These are phyloP conservation scores for Sergeia podlipaevii DNA, from an alignment of 208 protist species.

Conservation along the genomic window DNA sequence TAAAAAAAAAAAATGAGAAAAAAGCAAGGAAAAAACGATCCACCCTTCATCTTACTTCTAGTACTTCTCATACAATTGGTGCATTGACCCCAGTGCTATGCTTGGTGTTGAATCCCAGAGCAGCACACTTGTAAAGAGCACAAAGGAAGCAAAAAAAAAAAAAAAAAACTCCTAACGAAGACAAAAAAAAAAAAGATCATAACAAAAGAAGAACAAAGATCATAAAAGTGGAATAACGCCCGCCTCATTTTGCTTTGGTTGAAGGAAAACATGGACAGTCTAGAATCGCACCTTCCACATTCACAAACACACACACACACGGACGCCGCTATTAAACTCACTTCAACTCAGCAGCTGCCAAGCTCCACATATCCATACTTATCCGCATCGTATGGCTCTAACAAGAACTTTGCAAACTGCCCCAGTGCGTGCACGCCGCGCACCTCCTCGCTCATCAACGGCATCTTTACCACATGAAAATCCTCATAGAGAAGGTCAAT, in stretches of 20 bases:
- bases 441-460: conserved; percentile 90
- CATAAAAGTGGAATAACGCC: too few relatives aligned
- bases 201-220: neutral
- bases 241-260: neutral
- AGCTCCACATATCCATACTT: conserved; percentile 52
- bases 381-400: conserved; percentile 58
- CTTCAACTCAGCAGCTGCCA: neutral
- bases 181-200: conserved; percentile 1
- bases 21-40: too few relatives aligned
- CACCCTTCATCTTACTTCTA: too few relatives aligned
- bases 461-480: conserved; percentile 94
- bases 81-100: too few relatives aligned
- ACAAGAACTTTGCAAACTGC: conserved; percentile 72
- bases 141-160: too few relatives aligned
- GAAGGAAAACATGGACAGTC: neutral
- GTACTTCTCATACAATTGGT: too few relatives aligned
- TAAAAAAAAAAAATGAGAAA: too few relatives aligned
- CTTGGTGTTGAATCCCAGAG: too few relatives aligned
- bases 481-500: conserved; percentile 95
- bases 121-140: too few relatives aligned
- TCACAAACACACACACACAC: too few relatives aligned
- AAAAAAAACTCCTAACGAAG: too few relatives aligned
- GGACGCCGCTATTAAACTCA: too few relatives aligned
- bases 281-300: neutral
- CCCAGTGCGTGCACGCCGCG: conserved; percentile 71